Evolutionary conservation across 192 early-diverging fungal species (phyloP), one percentile per base, ranked within the genome.

Genomic region (Endogone sp.): DNA sequence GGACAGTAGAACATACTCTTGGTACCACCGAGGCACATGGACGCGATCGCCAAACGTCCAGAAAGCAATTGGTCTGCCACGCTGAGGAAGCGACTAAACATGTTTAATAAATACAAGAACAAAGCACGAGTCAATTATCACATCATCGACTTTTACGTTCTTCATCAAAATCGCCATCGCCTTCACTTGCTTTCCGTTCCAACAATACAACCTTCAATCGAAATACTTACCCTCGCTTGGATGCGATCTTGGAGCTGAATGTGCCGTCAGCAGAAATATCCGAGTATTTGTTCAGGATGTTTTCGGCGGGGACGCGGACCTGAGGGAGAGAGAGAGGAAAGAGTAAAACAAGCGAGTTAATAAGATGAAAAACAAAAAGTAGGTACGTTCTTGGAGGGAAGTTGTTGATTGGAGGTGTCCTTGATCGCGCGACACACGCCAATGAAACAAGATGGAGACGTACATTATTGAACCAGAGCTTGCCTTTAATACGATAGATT

Each of bases 1-100:
- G 28, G 11, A 22, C 2, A 64, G 69, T 76, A 44, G 75, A 30
- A 65, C 74, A 61, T 60, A 75, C 80, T 79, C 77, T 92, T 92
- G 74, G 87, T 83, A 26, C 88, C 87, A 31, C 88, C 89, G 49
- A 87, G 67, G 70, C 80, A 84, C 75, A 90, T 82, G 32, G 88
- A 76, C 3, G 89, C 86, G 66, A 92, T 91, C 16, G 87, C 90
- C 32, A 91, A 74, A 64, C 88, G 79, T 10, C 91, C 91, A 10
- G 88, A 85, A 26, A 92, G 74, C 27, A 92, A 70, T 64, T 91
- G 91, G 75, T 92, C 88, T 21, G 91, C 91, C 10, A 92, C 91
- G 60, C 81, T 88, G n/a, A 92, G 73, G 77, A 92, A 92, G 29
- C 91, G 86, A 24, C 85, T 86, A 62, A 32, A 22, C 26, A 22